These are phyloP conservation scores for Kwoniella sp. DNA, from an alignment of 768 basidiomycete species.

Conservation along the genomic window DNA sequence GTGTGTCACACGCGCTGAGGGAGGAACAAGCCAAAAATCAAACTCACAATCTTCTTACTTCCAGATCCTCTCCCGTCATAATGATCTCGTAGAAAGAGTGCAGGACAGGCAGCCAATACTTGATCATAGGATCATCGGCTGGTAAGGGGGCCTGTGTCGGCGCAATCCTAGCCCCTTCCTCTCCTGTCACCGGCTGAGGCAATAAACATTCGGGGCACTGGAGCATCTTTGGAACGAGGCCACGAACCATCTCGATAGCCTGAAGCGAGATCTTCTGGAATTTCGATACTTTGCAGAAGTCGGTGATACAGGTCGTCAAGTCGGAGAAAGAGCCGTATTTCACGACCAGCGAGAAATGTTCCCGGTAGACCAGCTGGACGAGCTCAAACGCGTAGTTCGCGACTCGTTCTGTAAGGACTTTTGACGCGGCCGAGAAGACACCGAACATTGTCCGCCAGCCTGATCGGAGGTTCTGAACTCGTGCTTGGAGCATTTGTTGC, in stretches of 20 bases:
- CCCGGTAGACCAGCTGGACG: slow-evolving; percentile 83
- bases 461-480: slow-evolving; percentile 91
- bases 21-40: no score
- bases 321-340: slow-evolving; percentile 94
- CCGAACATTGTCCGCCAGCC: slow-evolving; percentile 99
- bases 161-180: slow-evolving; percentile 5
- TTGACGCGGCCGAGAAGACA: slow-evolving; percentile 94
- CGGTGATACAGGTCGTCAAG: slow-evolving; percentile 93
- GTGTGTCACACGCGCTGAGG: not conserved
- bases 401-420: slow-evolving; percentile 89
- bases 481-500: slow-evolving; percentile 97
- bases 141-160: slow-evolving; percentile 21
- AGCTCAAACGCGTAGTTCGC: slow-evolving; percentile 94
- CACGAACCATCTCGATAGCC: slow-evolving; percentile 94
- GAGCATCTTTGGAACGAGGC: slow-evolving; percentile 89
- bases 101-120: slow-evolving; percentile 93
- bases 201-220: slow-evolving; percentile 69
- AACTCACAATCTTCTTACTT: slow-evolving; percentile 90
- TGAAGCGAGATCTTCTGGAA: slow-evolving; percentile 97
- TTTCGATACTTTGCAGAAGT: slow-evolving; percentile 99
- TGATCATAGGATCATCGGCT: slow-evolving; percentile 77
- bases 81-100: slow-evolving; percentile 99
- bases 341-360: slow-evolving; percentile 88
- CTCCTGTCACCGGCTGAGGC: slow-evolving; percentile 19
- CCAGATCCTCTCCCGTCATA: slow-evolving; percentile 98